Evolutionary conservation across 1,284 basidiomycete species (phyloP), one percentile per base, ranked within the genome.

Genomic region (Tranzscheliella williamsii): DNA sequence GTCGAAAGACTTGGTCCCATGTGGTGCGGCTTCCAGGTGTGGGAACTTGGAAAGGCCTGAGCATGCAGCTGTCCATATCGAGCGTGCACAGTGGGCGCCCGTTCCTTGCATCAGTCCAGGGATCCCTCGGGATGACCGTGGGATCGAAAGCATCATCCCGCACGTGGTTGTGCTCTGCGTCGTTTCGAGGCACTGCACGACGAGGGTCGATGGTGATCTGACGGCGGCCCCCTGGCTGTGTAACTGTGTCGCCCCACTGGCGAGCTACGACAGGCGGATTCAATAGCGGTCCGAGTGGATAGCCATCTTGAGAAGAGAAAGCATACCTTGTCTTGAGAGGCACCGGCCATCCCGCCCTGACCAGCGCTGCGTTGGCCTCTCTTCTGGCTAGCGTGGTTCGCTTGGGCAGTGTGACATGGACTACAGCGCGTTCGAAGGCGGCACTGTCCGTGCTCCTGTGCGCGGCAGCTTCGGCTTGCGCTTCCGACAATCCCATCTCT

Each of bases 1-100:
- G 34, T 42, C 58, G 63, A 31, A 69, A 69, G 2, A 69, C 47
- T 3, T 47, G 12, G 15, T 62, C 52, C 58, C 58, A 62, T 5
- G 2, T 12, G 8, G 12, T 54, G 57, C 2, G 38, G 42, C 27
- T 11, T 12, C 6, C 9, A 13, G 18, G 9, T 6, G 9, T 21
- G 9, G 6, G 18, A 6, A 13, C 12, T 24, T 7, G 13, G 9
- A 37, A 22, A 16, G 17, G 17, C 22, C 20, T 13, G 11, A 53
- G n/a, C 12, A 66, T 23, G 26, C 64, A 67, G 22, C 33, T 34
- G n/a, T 45, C 46, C 13, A 63, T 24, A 6, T 63, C 38, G 2
- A 67, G 36, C 30, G 47, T 22, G 43, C 64, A 67, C 3, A 54
- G 54, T 1, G 50, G n/a, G 7, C 46, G 40, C 11, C 54, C 39